Base-by-base conservation (phyloP, 108 stramenopile genomes). In the Fragilaria crotonensis region DNA sequence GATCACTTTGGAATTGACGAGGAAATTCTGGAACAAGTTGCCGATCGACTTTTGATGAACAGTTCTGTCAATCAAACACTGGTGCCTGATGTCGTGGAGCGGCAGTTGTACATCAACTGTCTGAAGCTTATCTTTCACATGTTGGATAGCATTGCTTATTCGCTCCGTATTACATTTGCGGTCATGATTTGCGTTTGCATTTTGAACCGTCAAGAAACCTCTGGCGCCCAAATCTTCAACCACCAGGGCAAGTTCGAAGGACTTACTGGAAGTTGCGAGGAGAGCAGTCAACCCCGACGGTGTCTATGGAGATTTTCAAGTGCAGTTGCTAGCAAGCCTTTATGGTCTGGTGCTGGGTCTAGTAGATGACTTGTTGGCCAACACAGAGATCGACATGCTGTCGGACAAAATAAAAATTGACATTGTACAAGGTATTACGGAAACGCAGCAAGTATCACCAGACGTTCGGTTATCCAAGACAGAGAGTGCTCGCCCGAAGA, bases 121-220 rank as follows among this genome's bases (percentile, higher is more conserved):
- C 54, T 77, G 3, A 50, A 60, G 30, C 30, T 77, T 3, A 46
- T 77, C 54, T 77, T 77, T 68, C 70, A 63, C 21, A 17, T 71
- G 5, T 28, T 52, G 9, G 51, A 52, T 18, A 23, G 18, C 18
- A 23, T 52, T 5, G n/a, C 51, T 2, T 22, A 52, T 23, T 26
- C 51, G n/a, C 18, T 52, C 2, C 3, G 3, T 28, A 27, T 52
- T 5, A 28, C 23, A 23, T 52, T 2, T 52, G 51, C 23, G 51
- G 51, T 3, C 51, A 52, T 52, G 51, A 52, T 26, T 2, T 52
- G 18, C 3, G 4, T 9, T 5, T 52, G 27, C 23, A 26, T 5
- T 3, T 52, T 52, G 4, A 52, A 28, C 51, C 51, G n/a, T n/a
- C n/a, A n/a, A n/a, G n/a, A n/a, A n/a, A n/a, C n/a, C n/a, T n/a